A percentile compares a stretch with the other conserved stretches of the same genome.
Evolutionary conservation across 306 rosid genomes (phyloP).

Genomic region (Glycine tomentella): DNA sequence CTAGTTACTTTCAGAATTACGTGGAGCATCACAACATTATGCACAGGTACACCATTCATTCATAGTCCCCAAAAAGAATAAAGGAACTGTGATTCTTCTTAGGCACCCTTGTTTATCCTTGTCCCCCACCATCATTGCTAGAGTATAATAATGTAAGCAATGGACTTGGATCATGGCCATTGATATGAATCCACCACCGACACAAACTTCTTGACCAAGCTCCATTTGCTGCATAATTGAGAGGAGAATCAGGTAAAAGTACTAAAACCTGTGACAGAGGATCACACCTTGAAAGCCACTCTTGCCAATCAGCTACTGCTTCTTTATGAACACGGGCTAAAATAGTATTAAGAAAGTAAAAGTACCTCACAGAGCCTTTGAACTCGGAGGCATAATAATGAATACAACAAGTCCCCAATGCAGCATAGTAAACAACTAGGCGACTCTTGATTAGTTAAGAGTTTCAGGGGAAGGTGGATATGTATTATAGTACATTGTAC

Average conservation of each 20-base stretch:
- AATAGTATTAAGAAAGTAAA: slow-evolving; percentile 54
- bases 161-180: slow-evolving; percentile 23
- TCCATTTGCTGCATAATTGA: slow-evolving; percentile 27
- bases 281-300: slow-evolving; percentile 40
- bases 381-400: slow-evolving; percentile 73
- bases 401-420: slow-evolving; percentile 62
- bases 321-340: slow-evolving; percentile 51
- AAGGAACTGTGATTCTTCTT: slow-evolving; percentile 3
- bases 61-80: slow-evolving; percentile 20
- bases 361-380: slow-evolving; percentile 71
- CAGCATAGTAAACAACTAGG: slow-evolving; percentile 45
- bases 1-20: slow-evolving; percentile 13
- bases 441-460: slow-evolving; percentile 53
- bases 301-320: slow-evolving; percentile 48
- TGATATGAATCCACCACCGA: slow-evolving; percentile 28
- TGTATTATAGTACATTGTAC: slow-evolving; percentile 59
- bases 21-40: neutral
- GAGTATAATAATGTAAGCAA: slow-evolving; percentile 26
- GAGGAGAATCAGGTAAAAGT: neutral
- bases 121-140: slow-evolving; percentile 43
- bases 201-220: slow-evolving; percentile 4
- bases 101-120: slow-evolving; percentile 17
- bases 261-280: slow-evolving; percentile 6
- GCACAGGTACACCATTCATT: slow-evolving; percentile 40
- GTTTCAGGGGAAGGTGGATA: slow-evolving; percentile 52